Evolutionary conservation across 495 filamentous ascomycete genomes (phyloP), one percentile per base, ranked within the genome.

Genomic region (Penicillium taxi): DNA sequence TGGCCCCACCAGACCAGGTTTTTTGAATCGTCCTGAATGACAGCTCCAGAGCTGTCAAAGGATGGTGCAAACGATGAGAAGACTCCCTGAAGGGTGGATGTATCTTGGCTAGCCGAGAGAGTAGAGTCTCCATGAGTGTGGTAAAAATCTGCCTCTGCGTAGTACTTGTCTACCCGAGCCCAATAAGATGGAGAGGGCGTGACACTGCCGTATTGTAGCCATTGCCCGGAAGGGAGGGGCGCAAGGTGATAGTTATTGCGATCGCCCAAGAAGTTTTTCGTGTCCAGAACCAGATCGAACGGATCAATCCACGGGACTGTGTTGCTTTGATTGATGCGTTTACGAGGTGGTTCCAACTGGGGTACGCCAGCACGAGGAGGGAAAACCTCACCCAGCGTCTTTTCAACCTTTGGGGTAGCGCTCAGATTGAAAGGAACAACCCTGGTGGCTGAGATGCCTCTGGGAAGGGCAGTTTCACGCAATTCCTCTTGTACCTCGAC

Each of bases 51-150:
- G 53, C 91, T 84, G 50, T 96, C 89, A 39, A 77, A 78, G 33
- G 73, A 78, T 4, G 89, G 89, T 8, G 86, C 86, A 63, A 94
- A 94, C 41, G 82, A 84, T 0, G 86, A 93, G 55, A 88, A 94
- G 5, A 81, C 85, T 32, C 84, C 79, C 26, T 85, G 74, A 44
- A 93, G 84, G 17, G 88, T 63, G 3, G 84, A 74, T 19, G 59
- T 32, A 27, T 66, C 59, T 23, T 64, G 58, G 11, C 59, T 58
- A 20, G 47, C 45, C 55, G 54, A 61, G 17, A 62, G 29, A 9
- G 53, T 46, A 21, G 61, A 46, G 42, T 66, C 59, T 6, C 60
- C 61, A 26, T 52, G 42, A 11, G 25, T 48, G 12, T 39, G 30
- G 15, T 31, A 32, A 26, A 31, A 23, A 9, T 44, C 33, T 15